Evolutionary conservation across 345 rosid species (phyloP).

Genomic region (Cardamine occulta): DNA sequence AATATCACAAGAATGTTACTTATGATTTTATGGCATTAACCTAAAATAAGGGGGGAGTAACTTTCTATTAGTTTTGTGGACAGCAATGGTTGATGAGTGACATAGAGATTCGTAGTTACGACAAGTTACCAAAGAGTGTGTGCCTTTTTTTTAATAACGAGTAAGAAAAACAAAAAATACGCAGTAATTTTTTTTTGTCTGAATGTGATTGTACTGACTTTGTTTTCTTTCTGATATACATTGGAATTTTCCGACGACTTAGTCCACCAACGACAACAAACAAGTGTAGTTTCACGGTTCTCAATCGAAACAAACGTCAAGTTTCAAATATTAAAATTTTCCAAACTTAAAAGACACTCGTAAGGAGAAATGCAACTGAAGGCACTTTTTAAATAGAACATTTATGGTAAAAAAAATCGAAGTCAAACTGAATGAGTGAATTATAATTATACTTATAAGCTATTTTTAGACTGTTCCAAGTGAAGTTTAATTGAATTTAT

Average conservation of each 20-base stretch:
- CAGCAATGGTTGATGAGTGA: constrained; percentile 20
- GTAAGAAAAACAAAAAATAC: constrained; percentile 1
- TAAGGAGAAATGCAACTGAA: neutral
- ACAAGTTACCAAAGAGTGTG: constrained; percentile 30
- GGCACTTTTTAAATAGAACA: neutral
- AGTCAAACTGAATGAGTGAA: neutral
- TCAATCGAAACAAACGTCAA: neutral
- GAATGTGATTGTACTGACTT: constrained; percentile 17
- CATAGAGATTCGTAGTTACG: constrained; percentile 33
- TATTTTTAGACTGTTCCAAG: neutral
- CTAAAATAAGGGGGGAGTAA: neutral
- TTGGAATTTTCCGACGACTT: constrained; percentile 34
- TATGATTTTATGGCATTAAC: neutral
- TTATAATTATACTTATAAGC: neutral
- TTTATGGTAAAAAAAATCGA: neutral
- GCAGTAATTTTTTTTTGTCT: constrained; percentile 22
- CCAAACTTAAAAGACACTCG: neutral
- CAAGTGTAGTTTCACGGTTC: neutral
- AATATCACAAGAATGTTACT: neutral
- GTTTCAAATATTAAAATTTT: neutral
- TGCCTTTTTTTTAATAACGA: neutral
- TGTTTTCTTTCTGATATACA: neutral
- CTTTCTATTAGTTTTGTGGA: neutral
- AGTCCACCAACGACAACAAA: neutral
- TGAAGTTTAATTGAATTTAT: neutral